These are phyloP conservation scores for Curvularia spicifera DNA, from an alignment of 2,329 filamentous ascomycete genomes.

Conservation along the genomic window DNA sequence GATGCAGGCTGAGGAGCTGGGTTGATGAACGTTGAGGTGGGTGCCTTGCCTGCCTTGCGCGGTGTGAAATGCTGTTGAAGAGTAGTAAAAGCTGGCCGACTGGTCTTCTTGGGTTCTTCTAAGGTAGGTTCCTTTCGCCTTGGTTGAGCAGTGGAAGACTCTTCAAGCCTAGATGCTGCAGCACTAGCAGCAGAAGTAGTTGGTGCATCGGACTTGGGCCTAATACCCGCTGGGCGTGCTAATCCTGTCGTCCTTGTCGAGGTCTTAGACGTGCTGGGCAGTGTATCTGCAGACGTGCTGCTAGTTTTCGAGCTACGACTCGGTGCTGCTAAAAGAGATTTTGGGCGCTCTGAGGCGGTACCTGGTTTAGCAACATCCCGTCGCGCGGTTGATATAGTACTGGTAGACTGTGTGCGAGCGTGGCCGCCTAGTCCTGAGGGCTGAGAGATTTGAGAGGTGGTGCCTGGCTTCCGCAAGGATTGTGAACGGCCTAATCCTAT, in stretches of 20 bases:
- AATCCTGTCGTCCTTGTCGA: conserved; percentile 36
- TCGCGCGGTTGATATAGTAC: conserved; percentile 19
- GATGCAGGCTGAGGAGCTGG: conserved; percentile 31
- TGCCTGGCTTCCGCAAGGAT: conserved; percentile 40
- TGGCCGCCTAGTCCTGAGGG: conserved; percentile 24
- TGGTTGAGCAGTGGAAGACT: conserved; percentile 17
- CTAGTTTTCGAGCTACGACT: conserved; percentile 14
- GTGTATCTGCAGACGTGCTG: conserved; percentile 17
- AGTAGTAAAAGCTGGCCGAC: conserved; percentile 47
- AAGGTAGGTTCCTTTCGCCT: conserved; percentile 27
- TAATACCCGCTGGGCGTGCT: conserved; percentile 36
- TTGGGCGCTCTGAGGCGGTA: conserved; percentile 30
- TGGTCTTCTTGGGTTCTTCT: conserved; percentile 34
- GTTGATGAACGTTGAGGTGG: conserved; percentile 45
- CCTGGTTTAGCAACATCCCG: conserved; percentile 25
- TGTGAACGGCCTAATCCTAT: conserved; percentile 35
- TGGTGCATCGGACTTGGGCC: conserved; percentile 24
- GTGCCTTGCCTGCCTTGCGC: conserved; percentile 45
- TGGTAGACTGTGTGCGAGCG: conserved; percentile 39
- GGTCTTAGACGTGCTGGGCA: conserved; percentile 16
- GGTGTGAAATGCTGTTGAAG: conserved; percentile 52
- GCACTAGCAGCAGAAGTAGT: conserved; percentile 15
- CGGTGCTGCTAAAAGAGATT: conserved; percentile 30
- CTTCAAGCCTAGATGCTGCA: conserved; percentile 20
- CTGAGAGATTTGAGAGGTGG: conserved; percentile 25